Base-by-base conservation (phyloP, 768 basidiomycete genomes). In the Auricularia sp. region DNA sequence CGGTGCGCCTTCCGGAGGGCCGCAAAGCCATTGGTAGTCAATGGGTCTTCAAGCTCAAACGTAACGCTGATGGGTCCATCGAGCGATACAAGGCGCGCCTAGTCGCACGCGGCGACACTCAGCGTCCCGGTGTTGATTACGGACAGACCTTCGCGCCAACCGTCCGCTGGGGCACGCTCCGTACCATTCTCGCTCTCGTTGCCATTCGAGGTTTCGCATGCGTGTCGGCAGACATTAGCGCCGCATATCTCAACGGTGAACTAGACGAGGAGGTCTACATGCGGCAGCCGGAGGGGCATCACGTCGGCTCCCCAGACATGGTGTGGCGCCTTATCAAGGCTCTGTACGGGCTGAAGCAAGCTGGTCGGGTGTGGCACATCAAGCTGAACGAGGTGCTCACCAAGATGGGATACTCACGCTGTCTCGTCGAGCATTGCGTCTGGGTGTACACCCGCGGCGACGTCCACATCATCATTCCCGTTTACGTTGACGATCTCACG, bases 261-360 rank as follows among this genome's bases (percentile, higher is more conserved):
- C 62, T 69, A 7, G 62, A 65, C 44, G 64, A 68, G 33, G 69
- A 68, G 61, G 63, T 72, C 14, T 72, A 70, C 68, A 68, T 72
- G 66, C 33, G 23, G 10, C 75, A 76, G 59, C 73, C 73, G 7
- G 65, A 70, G 10, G 74, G 73, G 1, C 71, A 72, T 39, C 67
- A 53, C 29, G 29, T 36, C 39, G 56, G 29, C 4, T 14, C 12
- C 4, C 36, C 51, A 11, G 51, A 43, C n/a, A 51, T 51, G 47
- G 47, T 51, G n/a, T 63, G 65, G 65, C 23, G 36, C 1, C 70
- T 77, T 29, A 18, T 14, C 1, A 78, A 79, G 67, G 68, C 73
- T 2, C 66, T 81, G 36, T 81, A 82, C 69, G 77, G 81, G 8
- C 73, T 82, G 7, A 77, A 78, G 66, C 79, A 80, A 64, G 73